Conservation (phyloP, 192 early-diverging fungal species). For the Coemansia sp. region DNA sequence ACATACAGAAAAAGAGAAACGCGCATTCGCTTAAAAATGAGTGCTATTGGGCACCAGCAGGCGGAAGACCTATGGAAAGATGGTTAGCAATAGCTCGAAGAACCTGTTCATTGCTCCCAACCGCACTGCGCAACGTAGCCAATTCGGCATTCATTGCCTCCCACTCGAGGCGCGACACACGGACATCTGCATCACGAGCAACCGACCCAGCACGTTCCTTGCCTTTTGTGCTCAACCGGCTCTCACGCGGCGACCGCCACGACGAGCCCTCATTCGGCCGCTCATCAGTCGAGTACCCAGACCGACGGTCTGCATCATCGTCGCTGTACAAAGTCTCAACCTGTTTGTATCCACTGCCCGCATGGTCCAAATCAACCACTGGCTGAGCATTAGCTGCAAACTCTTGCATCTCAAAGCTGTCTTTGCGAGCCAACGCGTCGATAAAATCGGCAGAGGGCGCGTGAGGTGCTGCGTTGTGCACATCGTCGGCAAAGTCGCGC, state of each 20-base stretch:
- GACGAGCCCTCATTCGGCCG: background rate
- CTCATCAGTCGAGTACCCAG: background rate
- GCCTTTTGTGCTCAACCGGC: conserved; percentile 10
- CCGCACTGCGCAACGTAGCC: conserved; percentile 18
- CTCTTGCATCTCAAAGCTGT: conserved; percentile 54
- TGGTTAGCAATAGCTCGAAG: conserved; percentile 39
- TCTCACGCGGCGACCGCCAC: background rate
- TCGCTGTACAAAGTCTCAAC: conserved; percentile 3
- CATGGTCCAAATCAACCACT: conserved; percentile 6
- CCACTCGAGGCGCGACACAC: conserved; percentile 36
- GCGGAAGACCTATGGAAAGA: conserved; percentile 6
- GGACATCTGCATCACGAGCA: background rate
- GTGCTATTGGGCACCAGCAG: background rate
- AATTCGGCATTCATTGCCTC: conserved; percentile 39
- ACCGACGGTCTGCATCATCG: background rate
- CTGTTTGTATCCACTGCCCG: conserved; percentile 6
- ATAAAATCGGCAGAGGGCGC: conserved; percentile 21
- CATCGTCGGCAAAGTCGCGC: background rate
- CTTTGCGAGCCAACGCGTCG: conserved; percentile 47
- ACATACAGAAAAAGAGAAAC: background rate
- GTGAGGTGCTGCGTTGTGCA: background rate
- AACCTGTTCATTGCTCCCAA: conserved; percentile 24
- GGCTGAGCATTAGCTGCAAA: conserved; percentile 15
- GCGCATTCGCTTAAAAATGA: background rate
- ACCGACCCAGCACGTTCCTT: conserved; percentile 3